Conservation (phyloP, 78 protist genomes). For the slime mould (Dictyostelium discoideum) region DNA sequence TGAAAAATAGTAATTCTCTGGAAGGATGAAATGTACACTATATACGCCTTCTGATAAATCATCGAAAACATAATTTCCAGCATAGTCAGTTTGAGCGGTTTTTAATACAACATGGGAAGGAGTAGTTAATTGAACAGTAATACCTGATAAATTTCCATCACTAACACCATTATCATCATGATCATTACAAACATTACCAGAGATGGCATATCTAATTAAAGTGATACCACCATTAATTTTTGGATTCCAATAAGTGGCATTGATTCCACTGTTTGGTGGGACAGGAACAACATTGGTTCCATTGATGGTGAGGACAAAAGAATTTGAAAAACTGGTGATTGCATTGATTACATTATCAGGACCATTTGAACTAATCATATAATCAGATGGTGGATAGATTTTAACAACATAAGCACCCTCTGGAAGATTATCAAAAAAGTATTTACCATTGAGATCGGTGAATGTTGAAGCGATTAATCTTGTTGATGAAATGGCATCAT, state of each 20-base stretch:
- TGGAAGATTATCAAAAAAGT: conserved; percentile 22
- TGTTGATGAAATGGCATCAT: not conserved
- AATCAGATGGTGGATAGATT: not conserved
- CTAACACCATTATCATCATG: conserved; percentile 19
- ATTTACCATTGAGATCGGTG: conserved; percentile 29
- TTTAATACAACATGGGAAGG: not conserved
- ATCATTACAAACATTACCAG: conserved; percentile 28
- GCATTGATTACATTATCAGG: conserved; percentile 8
- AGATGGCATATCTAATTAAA: not conserved
- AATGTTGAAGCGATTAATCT: not conserved
- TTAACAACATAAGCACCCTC: conserved; percentile 10
- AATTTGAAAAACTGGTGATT: not conserved
- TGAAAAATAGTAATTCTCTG: not conserved
- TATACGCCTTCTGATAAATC: not conserved
- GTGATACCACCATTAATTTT: conserved; percentile 8
- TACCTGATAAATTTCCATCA: conserved; percentile 22
- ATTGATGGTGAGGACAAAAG: not conserved
- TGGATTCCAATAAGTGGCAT: conserved; percentile 49
- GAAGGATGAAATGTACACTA: not conserved
- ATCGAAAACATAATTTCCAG: conserved; percentile 26
- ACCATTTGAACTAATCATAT: not conserved
- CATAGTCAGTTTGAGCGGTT: not conserved
- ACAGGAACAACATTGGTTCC: not conserved
- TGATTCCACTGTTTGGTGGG: not conserved
- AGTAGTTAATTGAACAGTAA: not conserved